Evolutionary conservation across 1,139 yeast species (phyloP), one percentile per base, ranked within the genome.

Genomic region (Zhuliangozyma parablackwelliae): DNA sequence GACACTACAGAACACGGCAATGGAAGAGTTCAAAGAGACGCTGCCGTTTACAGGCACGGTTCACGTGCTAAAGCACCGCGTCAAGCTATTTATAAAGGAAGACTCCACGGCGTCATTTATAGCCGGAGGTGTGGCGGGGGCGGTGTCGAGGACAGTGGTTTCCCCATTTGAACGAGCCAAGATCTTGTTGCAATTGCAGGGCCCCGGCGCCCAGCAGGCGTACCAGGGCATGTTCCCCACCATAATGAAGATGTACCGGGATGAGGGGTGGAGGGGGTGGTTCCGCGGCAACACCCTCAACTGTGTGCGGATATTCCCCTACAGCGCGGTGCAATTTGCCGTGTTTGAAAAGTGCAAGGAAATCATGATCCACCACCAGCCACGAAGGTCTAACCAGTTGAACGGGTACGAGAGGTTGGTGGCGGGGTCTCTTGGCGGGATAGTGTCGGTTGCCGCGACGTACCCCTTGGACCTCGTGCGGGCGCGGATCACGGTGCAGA

Each of bases 91-190:
- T 44, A 44, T 76, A 31, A 73, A 72, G 43, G 59, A 63, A 33
- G 81, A 77, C 35, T 63, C 78, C 29, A 67, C 68, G 40, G 73
- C 88, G 2, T 82, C 96, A 7, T 77, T 92, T 28, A 48, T 70
- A 28, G 59, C 75, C 1, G 76, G 76, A 5, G 75, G 76, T 2
- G 64, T 84, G 6, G 97, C 97, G 0, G 98, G 97, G 6, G 96
- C 96, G 1, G 78, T 89, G 1, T 85, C 95, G 1, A 69, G 98
- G 38, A 92, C 98, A 0, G 90, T 84, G 1, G 97, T 90, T 6
- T 86, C 96, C 4, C 98, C 98, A 1, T 80, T 92, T 59, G 98
- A 92, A 57, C 70, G 98, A 47, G 95, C 95, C 50, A 92, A 92
- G 61, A 94, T 92, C 46, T 61, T 92, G 30, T 77, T 89, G 48